Evolutionary conservation across 257 asterid species (phyloP), one percentile per base, ranked within the genome.

Genomic region (Petunia secreta): DNA sequence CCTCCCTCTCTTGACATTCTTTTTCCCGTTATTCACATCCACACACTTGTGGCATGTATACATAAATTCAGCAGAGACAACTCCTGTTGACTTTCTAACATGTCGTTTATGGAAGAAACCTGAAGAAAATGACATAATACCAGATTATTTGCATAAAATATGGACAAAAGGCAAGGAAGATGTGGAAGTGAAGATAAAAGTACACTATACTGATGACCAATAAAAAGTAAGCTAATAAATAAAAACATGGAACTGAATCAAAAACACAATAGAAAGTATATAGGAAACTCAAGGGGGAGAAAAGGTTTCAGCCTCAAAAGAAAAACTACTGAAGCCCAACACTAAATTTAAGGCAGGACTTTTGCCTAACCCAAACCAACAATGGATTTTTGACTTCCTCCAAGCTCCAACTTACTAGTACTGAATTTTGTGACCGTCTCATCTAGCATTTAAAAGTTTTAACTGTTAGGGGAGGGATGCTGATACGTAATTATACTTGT

Each of bases 101-200:
- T 93, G 98, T 41, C 88, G 86, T 85, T 85, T 90, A 82, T 93
- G 98, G 88, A 91, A 93, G 85, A 82, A 88, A 65, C 93, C 98
- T 94, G 96, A 82, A 78, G 73, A 76, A 41, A 85, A 71, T 80
- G 82, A 64, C 58, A 64, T 73, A 81, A 76, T 77, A 75, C 43
- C 76, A 73, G 13, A 73, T 73, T 9, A 73, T 38, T 73, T 48
- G 44, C 25, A 71, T 10, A 11, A 10, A 34, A 34, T 34, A 25
- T 52, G 36, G 77, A 50, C 34, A 50, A 34, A 50, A 50, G 13
- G 11, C 25, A 48, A 71, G 44, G 53, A 34, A 15, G 46, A 37
- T 50, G 77, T 71, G 13, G 46, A 73, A 48, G 6, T 2, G 43
- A 39, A 38, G 62, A 36, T 50, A 60, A 73, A 71, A 50, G 36